A percentile compares a stretch with the other conserved stretches of the same genome.
phyloP scores from a whole-genome alignment of 306 rosid species.

The Geum urbanum region DNA sequence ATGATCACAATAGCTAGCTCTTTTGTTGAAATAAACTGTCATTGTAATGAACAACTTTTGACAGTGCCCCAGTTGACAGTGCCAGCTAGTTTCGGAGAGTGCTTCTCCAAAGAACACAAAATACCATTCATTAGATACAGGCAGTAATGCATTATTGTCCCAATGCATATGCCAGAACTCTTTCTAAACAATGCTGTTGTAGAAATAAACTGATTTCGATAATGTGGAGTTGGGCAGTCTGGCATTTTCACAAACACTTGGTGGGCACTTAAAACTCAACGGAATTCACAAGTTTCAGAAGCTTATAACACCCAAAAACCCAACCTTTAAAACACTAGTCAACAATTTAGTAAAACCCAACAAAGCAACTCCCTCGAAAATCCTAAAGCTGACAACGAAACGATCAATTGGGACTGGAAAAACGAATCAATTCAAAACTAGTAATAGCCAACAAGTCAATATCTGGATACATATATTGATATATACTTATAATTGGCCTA shows the following conservation, averaged over 20 bases:
- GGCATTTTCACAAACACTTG: slow-evolving; percentile 2
- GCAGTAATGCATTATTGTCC: neutral
- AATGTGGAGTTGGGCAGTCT: neutral
- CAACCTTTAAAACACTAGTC: neutral
- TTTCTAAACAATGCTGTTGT: neutral
- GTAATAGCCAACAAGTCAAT: neutral
- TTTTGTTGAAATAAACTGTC: too few relatives aligned
- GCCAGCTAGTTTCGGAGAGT: slow-evolving; percentile 57
- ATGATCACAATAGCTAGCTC: too few relatives aligned
- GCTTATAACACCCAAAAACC: slow-evolving; percentile 1
- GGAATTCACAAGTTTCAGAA: neutral
- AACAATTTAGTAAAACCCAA: slow-evolving; percentile 2
- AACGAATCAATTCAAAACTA: neutral
- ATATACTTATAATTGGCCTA: too few relatives aligned
- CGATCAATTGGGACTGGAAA: neutral
- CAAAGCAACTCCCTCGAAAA: neutral
- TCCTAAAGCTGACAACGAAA: slow-evolving; percentile 2
- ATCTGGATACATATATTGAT: neutral
- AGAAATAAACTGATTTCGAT: neutral
- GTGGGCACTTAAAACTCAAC: slow-evolving; percentile 3
- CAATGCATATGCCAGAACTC: neutral
- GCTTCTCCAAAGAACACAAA: slow-evolving; percentile 35
- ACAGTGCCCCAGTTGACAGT: slow-evolving; percentile 75
- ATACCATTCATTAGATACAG: slow-evolving; percentile 3
- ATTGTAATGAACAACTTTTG: too few relatives aligned